Evolutionary conservation across 352 stramenopile genomes (phyloP).

Genomic region (Pythium dissotocum): DNA sequence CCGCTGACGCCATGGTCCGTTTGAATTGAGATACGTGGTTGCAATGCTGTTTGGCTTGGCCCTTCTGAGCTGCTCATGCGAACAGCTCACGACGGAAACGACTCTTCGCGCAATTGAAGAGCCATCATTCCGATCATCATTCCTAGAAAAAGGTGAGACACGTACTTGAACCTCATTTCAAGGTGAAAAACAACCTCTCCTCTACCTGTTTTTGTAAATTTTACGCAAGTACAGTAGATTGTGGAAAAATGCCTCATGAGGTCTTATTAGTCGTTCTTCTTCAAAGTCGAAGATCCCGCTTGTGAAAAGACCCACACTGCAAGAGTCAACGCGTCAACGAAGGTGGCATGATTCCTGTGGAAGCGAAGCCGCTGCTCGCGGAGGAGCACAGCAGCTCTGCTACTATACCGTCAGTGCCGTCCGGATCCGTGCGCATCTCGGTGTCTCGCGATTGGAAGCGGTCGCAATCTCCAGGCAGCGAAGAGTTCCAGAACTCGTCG

Average conservation of each 20-base stretch:
- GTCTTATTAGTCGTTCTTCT: constrained; percentile 3
- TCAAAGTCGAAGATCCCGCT: constrained; percentile 10
- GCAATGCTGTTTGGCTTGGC: no score
- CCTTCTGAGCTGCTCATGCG: neutral
- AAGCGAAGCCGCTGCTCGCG: constrained; percentile 42
- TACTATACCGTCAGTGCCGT: neutral
- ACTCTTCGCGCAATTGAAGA: constrained; percentile 21
- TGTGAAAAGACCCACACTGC: neutral
- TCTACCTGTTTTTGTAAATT: neutral
- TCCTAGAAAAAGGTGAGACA: constrained; percentile 9
- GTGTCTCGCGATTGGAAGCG: constrained; percentile 14
- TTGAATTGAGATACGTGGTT: no score
- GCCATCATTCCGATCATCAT: constrained; percentile 19
- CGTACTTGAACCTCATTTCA: neutral
- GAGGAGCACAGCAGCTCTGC: constrained; percentile 30
- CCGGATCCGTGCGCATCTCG: constrained; percentile 12
- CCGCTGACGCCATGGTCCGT: constrained; percentile 25
- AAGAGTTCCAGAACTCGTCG: constrained; percentile 17
- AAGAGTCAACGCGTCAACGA: neutral
- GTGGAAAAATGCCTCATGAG: neutral
- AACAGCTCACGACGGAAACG: constrained; percentile 8
- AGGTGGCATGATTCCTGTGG: constrained; percentile 32
- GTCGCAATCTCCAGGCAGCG: neutral
- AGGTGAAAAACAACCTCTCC: neutral
- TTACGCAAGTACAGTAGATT: neutral